phyloP scores from a whole-genome alignment of 176 grass and related monocot species.

The Rhynchospora tenuis region DNA sequence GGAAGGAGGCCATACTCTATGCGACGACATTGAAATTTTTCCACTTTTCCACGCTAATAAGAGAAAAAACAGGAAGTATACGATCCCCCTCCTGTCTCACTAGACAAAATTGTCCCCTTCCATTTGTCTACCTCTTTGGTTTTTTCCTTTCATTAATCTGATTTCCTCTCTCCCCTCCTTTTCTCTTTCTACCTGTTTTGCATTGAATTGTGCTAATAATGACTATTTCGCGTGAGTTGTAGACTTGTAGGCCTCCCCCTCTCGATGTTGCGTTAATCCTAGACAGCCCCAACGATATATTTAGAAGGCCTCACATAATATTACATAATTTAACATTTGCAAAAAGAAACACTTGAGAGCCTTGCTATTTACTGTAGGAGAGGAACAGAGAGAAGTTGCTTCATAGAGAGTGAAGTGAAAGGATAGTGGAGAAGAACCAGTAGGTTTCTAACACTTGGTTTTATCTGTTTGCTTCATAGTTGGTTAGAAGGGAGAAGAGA shows the following conservation, averaged over 20 bases:
- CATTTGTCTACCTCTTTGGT: constrained; percentile 22
- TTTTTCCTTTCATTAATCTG: neutral
- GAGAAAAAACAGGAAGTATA: neutral
- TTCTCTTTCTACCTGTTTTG: constrained; percentile 1
- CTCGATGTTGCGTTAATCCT: constrained; percentile 41
- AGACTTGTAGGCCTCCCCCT: neutral
- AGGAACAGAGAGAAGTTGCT: neutral
- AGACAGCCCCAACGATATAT: constrained; percentile 43
- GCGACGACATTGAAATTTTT: constrained; percentile 3
- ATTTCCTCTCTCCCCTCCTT: neutral
- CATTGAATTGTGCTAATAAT: constrained; percentile 53
- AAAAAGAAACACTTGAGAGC: neutral
- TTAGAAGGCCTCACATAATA: constrained; percentile 9
- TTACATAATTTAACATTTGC: neutral
- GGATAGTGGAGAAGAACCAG: neutral
- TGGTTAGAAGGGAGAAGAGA: neutral
- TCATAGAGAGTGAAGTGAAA: neutral
- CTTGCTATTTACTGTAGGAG: neutral
- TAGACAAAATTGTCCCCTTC: constrained; percentile 42
- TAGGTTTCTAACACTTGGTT: neutral
- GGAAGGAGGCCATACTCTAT: neutral
- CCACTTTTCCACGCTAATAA: neutral
- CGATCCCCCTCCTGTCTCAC: neutral
- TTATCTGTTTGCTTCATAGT: neutral
- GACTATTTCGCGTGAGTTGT: constrained; percentile 38